phyloP scores from a whole-genome alignment of 148 eudicot genomes.

The Rhododendron henanense region DNA sequence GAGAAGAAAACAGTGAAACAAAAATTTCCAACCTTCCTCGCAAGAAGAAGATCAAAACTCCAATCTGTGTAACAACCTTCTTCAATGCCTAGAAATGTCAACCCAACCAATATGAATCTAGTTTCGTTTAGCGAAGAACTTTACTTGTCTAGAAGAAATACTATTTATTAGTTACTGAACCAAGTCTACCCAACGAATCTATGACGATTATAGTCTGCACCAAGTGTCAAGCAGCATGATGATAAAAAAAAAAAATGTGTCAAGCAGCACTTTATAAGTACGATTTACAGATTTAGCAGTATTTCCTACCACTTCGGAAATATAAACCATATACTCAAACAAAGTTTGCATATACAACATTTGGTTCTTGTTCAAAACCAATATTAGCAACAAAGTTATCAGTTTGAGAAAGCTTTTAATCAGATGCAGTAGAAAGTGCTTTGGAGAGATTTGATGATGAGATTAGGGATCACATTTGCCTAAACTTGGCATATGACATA shows the following conservation, averaged over 20 bases:
- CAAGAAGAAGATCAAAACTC: conserved; percentile 77
- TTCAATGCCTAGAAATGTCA: conserved; percentile 48
- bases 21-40: conserved; percentile 66
- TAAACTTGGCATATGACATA: not conserved
- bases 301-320: not conserved
- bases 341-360: not conserved
- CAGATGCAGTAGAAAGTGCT: not conserved
- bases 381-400: not conserved
- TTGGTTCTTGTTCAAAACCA: conserved; percentile 2
- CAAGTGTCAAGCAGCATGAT: not conserved
- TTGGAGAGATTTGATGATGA: not conserved
- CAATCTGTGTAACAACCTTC: conserved; percentile 94
- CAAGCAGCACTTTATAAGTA: not conserved
- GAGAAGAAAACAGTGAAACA: not conserved
- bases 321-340: not conserved
- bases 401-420: not conserved
- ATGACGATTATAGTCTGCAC: not conserved
- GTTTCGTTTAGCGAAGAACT: not conserved
- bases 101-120: not conserved
- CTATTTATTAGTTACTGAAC: not conserved
- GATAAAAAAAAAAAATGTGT: too few relatives aligned
- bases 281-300: not conserved
- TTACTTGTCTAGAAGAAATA: not conserved
- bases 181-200: not conserved
- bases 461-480: not conserved